phyloP scores from a whole-genome alignment of 306 rosid species.

The Cercis canadensis region DNA sequence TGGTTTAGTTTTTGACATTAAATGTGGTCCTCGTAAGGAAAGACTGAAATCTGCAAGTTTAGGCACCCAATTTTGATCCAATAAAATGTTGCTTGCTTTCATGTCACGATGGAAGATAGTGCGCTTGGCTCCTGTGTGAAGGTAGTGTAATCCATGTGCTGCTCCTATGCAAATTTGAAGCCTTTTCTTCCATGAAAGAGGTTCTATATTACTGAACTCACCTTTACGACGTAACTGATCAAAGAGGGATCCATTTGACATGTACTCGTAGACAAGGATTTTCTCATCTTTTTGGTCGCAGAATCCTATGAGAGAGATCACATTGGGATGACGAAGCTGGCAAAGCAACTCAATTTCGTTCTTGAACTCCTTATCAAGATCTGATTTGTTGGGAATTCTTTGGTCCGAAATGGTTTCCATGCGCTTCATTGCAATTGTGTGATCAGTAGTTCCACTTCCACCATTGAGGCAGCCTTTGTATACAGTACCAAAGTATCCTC shows the following conservation, averaged over 20 bases:
- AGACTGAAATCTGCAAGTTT: constrained; percentile 15
- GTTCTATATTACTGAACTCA: not conserved
- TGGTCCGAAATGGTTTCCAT: not conserved
- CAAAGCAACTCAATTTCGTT: constrained; percentile 19
- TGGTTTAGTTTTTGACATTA: constrained; percentile 1
- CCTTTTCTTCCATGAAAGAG: constrained; percentile 38
- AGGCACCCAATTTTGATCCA: constrained; percentile 27
- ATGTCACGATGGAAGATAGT: constrained; percentile 5
- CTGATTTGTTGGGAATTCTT: no score
- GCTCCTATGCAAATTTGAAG: constrained; percentile 40
- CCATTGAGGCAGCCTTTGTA: constrained; percentile 28
- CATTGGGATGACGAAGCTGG: constrained; percentile 28
- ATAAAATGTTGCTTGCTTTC: not conserved
- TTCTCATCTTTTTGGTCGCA: constrained; percentile 30
- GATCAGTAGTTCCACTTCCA: not conserved
- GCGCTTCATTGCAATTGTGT: not conserved
- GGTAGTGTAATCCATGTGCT: constrained; percentile 39
- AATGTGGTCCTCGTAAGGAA: not conserved
- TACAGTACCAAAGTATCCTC: not conserved
- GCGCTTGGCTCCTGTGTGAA: constrained; percentile 39
- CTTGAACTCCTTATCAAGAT: not conserved
- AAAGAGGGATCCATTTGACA: constrained; percentile 19
- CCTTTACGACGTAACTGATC: not conserved
- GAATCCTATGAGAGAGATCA: constrained; percentile 19
- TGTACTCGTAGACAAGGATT: constrained; percentile 33